Percentiles rank a stretch among this genome's conserved stretches.
These are phyloP conservation scores for Baorangia bicolor DNA, from an alignment of 768 basidiomycete species.

Conservation along the genomic window DNA sequence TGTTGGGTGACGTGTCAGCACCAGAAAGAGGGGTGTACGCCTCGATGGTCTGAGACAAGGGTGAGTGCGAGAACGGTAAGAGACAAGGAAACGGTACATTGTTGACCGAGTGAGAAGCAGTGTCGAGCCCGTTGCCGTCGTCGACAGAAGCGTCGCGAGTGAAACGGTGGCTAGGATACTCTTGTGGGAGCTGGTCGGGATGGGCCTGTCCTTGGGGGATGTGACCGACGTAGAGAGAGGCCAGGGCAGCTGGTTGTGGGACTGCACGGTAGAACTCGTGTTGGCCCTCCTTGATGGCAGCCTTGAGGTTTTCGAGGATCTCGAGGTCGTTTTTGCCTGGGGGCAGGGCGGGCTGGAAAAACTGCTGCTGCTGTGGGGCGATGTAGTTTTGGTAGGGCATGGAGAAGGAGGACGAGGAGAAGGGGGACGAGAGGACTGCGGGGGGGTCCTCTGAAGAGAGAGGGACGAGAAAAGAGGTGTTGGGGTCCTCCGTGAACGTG, in stretches of 20 bases:
- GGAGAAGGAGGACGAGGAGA: conserved; percentile 39
- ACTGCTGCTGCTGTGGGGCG: conserved; percentile 28
- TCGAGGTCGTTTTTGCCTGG: conserved; percentile 69
- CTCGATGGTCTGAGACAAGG: conserved; percentile 22
- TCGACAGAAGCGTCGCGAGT: conserved; percentile 15
- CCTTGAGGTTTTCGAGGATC: conserved; percentile 72
- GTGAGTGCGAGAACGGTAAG: conserved; percentile 4
- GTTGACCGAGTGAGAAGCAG: conserved; percentile 16
- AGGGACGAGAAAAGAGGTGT: conserved; percentile 51
- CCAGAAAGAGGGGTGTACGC: conserved; percentile 27
- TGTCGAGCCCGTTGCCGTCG: conserved; percentile 7
- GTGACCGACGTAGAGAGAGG: conserved; percentile 63
- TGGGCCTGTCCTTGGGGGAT: conserved; percentile 29
- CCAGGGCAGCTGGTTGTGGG: conserved; percentile 65
- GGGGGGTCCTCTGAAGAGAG: conserved; percentile 52
- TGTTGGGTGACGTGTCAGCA: conserved; percentile 25
- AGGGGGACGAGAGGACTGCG: conserved; percentile 37
- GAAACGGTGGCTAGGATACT: conserved; percentile 10
- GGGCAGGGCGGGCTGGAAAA: conserved; percentile 37
- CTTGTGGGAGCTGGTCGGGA: conserved; percentile 35
- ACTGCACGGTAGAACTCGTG: conserved; percentile 68
- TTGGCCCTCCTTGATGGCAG: conserved; percentile 67
- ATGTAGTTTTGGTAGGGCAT: conserved; percentile 40
- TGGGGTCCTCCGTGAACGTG: conserved; percentile 60
- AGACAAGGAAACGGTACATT: conserved; percentile 35